Evolutionary conservation across 352 stramenopile species (phyloP), one percentile per base, ranked within the genome.

Genomic region (Phytophthora ohioensis): DNA sequence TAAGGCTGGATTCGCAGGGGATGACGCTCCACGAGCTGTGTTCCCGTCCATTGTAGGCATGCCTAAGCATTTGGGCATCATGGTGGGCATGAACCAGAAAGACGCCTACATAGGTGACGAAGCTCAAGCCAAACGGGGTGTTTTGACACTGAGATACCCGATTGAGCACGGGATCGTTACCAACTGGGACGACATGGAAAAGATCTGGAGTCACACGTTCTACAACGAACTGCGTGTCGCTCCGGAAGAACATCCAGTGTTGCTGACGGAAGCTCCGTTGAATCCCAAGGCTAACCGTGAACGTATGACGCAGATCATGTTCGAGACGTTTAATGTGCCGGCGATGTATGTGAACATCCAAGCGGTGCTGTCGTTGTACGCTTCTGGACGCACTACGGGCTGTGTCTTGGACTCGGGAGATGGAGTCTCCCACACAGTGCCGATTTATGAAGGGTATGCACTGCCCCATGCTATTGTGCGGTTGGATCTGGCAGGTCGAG

Each of bases 141-240:
- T 98, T 34, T 76, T 98, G 38, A 98, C 90, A 35, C 75, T 98
- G 73, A 92, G 98, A 78, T 99, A 99, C 78, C 97, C 97, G 12
- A 99, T 99, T 59, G 97, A 99, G 81, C 97, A 99, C 84, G 98
- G 97, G 64, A 99, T 99, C 69, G 97, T 99, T 35, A 99, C 96
- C 66, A 99, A 99, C 87, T 99, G 98, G 98, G 97, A 99, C 81
- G 97, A 99, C 82, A 99, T 99, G 97, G 97, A 99, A 82, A 99
- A 99, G 91, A 99, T 99, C 69, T 99, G 98, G 98, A 91, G 99
- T 81, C 97, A 99, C 92, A 99, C 97, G 67, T 99, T 99, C 85
- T 99, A 99, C 93, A 99, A 99, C 82, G 94, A 98, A 78, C 80
- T 98, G 57, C 89, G 92, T 57, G 91, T 98, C 7, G 92, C 91